phyloP scores from a whole-genome alignment of 2,329 filamentous ascomycete genomes.

The Colletotrichum gigasporum region DNA sequence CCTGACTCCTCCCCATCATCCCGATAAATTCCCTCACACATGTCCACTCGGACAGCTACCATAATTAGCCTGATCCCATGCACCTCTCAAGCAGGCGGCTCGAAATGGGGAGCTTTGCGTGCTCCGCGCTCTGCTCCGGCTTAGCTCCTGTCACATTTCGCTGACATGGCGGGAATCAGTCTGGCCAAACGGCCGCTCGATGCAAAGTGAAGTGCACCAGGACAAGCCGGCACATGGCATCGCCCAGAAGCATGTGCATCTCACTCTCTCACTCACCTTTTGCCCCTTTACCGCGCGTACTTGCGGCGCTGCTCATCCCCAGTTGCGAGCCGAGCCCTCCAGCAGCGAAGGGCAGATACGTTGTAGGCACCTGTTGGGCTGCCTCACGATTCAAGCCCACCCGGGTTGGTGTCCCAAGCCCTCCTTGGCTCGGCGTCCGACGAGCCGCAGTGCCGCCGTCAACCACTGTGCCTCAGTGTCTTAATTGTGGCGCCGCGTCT shows the following conservation, averaged over 20 bases:
- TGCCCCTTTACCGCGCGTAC: not conserved
- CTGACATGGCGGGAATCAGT: slow-evolving; percentile 6
- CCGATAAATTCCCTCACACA: slow-evolving; percentile 32
- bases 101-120: slow-evolving; percentile 9
- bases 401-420: not conserved
- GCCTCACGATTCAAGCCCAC: slow-evolving; percentile 12
- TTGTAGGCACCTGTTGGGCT: slow-evolving; percentile 13
- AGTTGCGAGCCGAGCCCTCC: not conserved
- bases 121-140: slow-evolving; percentile 5
- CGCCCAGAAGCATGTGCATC: slow-evolving; percentile 24
- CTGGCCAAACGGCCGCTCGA: slow-evolving; percentile 5
- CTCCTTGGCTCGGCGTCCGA: slow-evolving; percentile 1
- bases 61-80: slow-evolving; percentile 27
- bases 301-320: slow-evolving; percentile 7
- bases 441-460: not conserved
- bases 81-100: slow-evolving; percentile 17
- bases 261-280: not conserved
- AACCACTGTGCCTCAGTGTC: not conserved
- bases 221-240: slow-evolving; percentile 10
- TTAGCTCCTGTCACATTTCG: slow-evolving; percentile 24
- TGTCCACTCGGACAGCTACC: slow-evolving; percentile 26
- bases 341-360: not conserved
- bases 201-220: not conserved
- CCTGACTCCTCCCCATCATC: slow-evolving; percentile 2
- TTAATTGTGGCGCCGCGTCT: slow-evolving; percentile 5